These are phyloP conservation scores for Boletales sp. DNA, from an alignment of 768 basidiomycete genomes.

Conservation along the genomic window DNA sequence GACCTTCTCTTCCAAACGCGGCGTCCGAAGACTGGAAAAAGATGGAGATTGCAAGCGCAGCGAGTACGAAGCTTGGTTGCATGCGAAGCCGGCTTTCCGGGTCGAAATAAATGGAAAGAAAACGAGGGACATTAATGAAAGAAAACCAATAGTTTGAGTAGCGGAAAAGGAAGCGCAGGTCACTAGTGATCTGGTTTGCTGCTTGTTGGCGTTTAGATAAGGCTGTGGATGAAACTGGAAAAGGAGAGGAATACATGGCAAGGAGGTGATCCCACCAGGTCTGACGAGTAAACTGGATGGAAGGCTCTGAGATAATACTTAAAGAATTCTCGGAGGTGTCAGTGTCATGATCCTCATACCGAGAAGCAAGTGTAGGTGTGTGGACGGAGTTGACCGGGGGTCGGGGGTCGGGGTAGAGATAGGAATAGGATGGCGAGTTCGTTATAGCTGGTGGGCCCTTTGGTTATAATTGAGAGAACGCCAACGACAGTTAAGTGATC, in stretches of 20 bases:
- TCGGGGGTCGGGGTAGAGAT: background rate
- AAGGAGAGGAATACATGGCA: slow-evolving; percentile 43
- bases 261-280: slow-evolving; percentile 79
- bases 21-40: slow-evolving; percentile 70
- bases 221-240: slow-evolving; percentile 32
- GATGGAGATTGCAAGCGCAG: slow-evolving; percentile 60
- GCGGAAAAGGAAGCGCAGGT: slow-evolving; percentile 63
- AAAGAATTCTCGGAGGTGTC: slow-evolving; percentile 11
- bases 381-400: background rate
- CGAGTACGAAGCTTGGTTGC: slow-evolving; percentile 65
- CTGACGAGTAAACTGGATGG: slow-evolving; percentile 63
- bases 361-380: slow-evolving; percentile 5
- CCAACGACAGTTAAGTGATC: slow-evolving; percentile 17
- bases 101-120: slow-evolving; percentile 58
- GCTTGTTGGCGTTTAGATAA: slow-evolving; percentile 46
- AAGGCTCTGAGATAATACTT: slow-evolving; percentile 51
- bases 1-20: slow-evolving; percentile 46
- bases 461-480: slow-evolving; percentile 22
- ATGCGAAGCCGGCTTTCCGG: slow-evolving; percentile 49
- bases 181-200: slow-evolving; percentile 43
- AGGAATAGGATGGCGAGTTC: slow-evolving; percentile 4
- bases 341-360: slow-evolving; percentile 10
- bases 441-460: slow-evolving; percentile 17
- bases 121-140: slow-evolving; percentile 68
- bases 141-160: slow-evolving; percentile 69